Percentiles rank a stretch among this genome's conserved stretches.
Conservation (phyloP, 495 filamentous ascomycete genomes). For the Sporormia fimetaria region DNA sequence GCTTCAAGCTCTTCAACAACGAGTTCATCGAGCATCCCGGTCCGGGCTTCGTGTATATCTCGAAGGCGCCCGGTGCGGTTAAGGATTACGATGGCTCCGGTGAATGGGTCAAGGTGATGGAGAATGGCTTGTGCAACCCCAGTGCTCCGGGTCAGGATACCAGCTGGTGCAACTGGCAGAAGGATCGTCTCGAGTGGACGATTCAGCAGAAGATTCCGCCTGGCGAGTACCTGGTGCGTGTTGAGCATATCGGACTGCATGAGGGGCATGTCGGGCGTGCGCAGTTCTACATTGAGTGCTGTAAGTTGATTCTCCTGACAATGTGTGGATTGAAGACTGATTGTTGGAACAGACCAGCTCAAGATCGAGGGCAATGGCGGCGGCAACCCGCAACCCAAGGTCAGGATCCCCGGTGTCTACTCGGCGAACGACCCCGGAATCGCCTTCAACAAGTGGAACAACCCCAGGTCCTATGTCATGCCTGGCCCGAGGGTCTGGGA, state of each 20-base stretch:
- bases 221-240: constrained; percentile 22
- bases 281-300: constrained; percentile 5
- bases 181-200: constrained; percentile 20
- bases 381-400: constrained; percentile 4
- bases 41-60: constrained; percentile 22
- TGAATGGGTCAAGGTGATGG: constrained; percentile 24
- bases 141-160: constrained; percentile 6
- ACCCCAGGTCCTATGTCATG: constrained; percentile 12
- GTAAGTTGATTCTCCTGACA: background rate
- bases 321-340: constrained; percentile 6
- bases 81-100: constrained; percentile 22
- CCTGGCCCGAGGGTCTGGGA: constrained; percentile 17
- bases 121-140: constrained; percentile 12
- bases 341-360: constrained; percentile 19
- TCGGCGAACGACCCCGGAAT: constrained; percentile 16
- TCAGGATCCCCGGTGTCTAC: constrained; percentile 19
- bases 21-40: constrained; percentile 26
- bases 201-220: constrained; percentile 16
- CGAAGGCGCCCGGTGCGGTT: constrained; percentile 20
- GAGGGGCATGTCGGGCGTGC: constrained; percentile 13
- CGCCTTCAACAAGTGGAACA: constrained; percentile 21
- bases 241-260: constrained; percentile 23
- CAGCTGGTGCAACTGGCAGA: constrained; percentile 23
- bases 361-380: constrained; percentile 14
- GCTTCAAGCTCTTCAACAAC: constrained; percentile 25